Conservation (phyloP, 164 flowering plant genomes). For the Macadamia integrifolia region DNA sequence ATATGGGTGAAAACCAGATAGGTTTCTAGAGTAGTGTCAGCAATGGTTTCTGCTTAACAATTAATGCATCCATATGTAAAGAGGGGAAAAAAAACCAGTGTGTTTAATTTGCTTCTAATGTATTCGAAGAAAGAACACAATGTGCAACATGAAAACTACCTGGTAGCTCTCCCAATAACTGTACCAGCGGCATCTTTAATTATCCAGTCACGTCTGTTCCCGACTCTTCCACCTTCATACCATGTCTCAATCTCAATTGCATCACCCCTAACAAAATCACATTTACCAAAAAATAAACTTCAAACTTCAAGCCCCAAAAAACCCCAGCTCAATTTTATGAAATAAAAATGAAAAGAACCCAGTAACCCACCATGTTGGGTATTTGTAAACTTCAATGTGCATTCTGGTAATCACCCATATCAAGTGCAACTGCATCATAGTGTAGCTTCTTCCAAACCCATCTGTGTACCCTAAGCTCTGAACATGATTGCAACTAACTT, state of each 20-base stretch:
- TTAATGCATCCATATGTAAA: neutral
- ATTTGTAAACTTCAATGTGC: slow-evolving; percentile 95
- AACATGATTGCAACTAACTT: slow-evolving; percentile 94
- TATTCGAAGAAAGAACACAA: neutral
- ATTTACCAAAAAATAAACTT: neutral
- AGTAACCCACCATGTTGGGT: slow-evolving; percentile 83
- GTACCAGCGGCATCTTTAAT: slow-evolving; percentile 74
- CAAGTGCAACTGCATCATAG: slow-evolving; percentile 88
- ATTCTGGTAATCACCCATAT: slow-evolving; percentile 99
- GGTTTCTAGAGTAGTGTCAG: too few species aligned
- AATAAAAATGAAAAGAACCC: neutral
- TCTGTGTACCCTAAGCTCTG: slow-evolving; percentile 94
- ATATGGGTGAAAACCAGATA: too few species aligned
- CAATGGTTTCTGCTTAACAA: too few species aligned
- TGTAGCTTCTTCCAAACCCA: slow-evolving; percentile 85
- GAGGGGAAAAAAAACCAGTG: too few species aligned
- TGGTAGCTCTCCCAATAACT: slow-evolving; percentile 96
- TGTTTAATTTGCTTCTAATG: too few species aligned
- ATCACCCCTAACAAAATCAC: slow-evolving; percentile 60
- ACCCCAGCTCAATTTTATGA: slow-evolving; percentile 5
- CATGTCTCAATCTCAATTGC: slow-evolving; percentile 97
- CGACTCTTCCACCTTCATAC: slow-evolving; percentile 91
- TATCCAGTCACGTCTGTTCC: slow-evolving; percentile 96
- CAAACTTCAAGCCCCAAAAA: neutral
- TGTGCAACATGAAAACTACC: slow-evolving; percentile 30